phyloP scores from a whole-genome alignment of 192 early-diverging fungal species.

The Powellomyces hirtus region DNA sequence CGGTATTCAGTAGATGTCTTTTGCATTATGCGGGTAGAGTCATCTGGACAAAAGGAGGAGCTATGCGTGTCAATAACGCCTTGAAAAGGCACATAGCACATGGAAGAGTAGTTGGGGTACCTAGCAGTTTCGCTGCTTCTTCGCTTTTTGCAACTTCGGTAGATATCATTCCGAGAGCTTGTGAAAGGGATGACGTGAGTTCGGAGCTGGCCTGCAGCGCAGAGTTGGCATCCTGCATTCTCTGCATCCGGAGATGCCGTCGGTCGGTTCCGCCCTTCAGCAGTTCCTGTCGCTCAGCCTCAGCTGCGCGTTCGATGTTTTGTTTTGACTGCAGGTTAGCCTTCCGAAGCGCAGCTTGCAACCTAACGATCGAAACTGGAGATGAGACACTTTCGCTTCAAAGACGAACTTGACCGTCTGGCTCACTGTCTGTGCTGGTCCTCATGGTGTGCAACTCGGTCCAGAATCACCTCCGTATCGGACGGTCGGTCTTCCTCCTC shows the following conservation, averaged over 20 bases:
- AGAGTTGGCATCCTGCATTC: constrained; percentile 11
- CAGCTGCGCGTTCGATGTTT: constrained; percentile 45
- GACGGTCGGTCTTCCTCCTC: constrained; percentile 55
- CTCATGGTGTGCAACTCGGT: constrained; percentile 47
- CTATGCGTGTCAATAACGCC: not conserved
- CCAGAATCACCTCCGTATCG: constrained; percentile 36
- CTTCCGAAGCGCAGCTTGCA: constrained; percentile 42
- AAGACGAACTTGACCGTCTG: not conserved
- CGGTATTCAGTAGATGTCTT: constrained; percentile 56
- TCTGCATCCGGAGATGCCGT: constrained; percentile 21
- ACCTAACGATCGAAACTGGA: not conserved
- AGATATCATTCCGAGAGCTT: constrained; percentile 61
- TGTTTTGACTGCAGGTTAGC: constrained; percentile 54
- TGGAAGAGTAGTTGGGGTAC: too few species aligned
- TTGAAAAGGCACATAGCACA: too few species aligned
- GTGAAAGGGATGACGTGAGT: constrained; percentile 56
- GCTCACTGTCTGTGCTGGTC: constrained; percentile 54
- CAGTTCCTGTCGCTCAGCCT: constrained; percentile 46
- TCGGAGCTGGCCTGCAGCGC: constrained; percentile 30
- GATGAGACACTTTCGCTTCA: not conserved
- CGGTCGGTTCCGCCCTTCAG: constrained; percentile 27
- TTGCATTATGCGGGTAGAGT: constrained; percentile 55
- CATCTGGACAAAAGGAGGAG: constrained; percentile 32
- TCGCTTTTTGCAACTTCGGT: constrained; percentile 63
- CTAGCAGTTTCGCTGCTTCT: constrained; percentile 42